A percentile compares a stretch with the other conserved stretches of the same genome.
Evolutionary conservation across 2,329 filamentous ascomycete genomes (phyloP).

Genomic region (Talaromyces sp.): DNA sequence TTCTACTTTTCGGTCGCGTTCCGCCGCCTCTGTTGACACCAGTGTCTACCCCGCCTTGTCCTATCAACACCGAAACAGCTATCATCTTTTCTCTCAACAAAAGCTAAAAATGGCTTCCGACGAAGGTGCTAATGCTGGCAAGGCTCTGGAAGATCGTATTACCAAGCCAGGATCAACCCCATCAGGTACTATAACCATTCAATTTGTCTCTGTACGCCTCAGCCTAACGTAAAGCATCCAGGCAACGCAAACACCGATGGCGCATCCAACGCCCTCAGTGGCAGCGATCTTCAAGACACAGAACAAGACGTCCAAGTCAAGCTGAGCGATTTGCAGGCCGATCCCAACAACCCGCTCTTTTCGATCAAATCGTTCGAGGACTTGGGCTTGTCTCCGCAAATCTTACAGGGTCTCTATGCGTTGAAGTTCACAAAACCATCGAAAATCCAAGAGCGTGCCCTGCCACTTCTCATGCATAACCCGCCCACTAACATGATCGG

Average conservation of each 20-base stretch:
- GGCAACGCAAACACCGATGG: constrained; percentile 27
- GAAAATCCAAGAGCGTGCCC: constrained; percentile 93
- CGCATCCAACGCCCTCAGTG: constrained; percentile 31
- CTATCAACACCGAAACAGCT: neutral
- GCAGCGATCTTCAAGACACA: constrained; percentile 59
- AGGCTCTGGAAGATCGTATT: constrained; percentile 46
- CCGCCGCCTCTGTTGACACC: neutral
- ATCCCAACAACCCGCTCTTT: constrained; percentile 80
- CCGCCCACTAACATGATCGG: constrained; percentile 94
- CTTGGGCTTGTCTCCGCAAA: constrained; percentile 65
- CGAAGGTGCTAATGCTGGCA: constrained; percentile 27
- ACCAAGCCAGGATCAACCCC: constrained; percentile 33
- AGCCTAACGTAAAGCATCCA: constrained; percentile 13
- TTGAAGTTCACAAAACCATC: constrained; percentile 94
- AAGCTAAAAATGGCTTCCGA: constrained; percentile 38
- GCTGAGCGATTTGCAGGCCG: constrained; percentile 79
- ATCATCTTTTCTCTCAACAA: constrained; percentile 15
- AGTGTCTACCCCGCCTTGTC: constrained; percentile 6
- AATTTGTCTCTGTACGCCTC: constrained; percentile 9
- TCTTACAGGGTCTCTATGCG: constrained; percentile 69
- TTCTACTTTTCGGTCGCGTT: neutral
- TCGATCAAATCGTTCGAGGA: constrained; percentile 81
- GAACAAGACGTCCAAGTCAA: constrained; percentile 89
- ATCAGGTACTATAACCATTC: constrained; percentile 26
- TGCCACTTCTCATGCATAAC: constrained; percentile 79